Evolutionary conservation across 352 stramenopile genomes (phyloP), one percentile per base, ranked within the genome.

Genomic region (Globisporangium spinosum): DNA sequence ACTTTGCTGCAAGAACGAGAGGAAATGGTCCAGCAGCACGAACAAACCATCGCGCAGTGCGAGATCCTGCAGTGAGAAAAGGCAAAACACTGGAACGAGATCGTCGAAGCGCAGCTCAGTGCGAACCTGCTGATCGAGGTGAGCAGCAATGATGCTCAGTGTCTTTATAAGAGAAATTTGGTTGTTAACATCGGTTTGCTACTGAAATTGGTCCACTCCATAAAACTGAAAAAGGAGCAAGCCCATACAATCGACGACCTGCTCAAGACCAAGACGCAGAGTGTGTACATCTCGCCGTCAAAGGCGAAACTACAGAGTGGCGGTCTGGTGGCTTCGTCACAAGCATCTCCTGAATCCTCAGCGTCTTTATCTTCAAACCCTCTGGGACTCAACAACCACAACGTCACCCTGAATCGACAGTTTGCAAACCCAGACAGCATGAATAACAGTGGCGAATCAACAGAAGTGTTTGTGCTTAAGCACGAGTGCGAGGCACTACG

Each of bases 61-160:
- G 80, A 91, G 27, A 25, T 78, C 17, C 65, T 89, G 15, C 78
- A 92, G 55, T 68, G 78, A 22, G 80, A 90, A 58, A 90, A 91
- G 53, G 76, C 79, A 8, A 82, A 83, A 49, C 80, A 89, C 49
- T 89, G 76, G 79, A 91, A 88, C 55, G 83, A 92, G 38, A 89
- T 91, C 68, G 79, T 90, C 27, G 62, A 78, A 22, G 82, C 78
- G 10, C 83, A 94, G 73, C 67, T 91, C 17, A 91, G 83, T 63
- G 82, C 85, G 23, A 91, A 91, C 55, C 58, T 90, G 45, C 71
- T 90, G 22, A 91, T 93, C 51, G 85, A 93, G 76, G 82, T 90
- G 75, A 35, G 62, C 20, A 57, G 5, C n/a, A n/a, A 15, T 34
- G 10, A 9, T 27, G 20, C 29, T 8, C 29, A 32, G 29, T 32